Evolutionary conservation across 805 yeast genomes (phyloP).

Genomic region (Saturnispora besseyi): DNA sequence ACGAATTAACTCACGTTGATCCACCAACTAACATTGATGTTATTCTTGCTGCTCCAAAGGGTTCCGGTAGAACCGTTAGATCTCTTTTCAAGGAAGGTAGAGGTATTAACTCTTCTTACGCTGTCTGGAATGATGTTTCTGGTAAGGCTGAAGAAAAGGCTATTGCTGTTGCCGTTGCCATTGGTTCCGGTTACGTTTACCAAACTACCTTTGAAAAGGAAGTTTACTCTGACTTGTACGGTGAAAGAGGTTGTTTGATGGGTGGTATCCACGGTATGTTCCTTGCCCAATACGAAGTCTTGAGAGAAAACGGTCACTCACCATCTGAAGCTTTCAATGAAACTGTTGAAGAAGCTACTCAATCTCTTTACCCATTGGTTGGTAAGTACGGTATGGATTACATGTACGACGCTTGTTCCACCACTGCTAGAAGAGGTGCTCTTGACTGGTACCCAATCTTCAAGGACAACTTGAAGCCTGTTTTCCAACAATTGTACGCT

Average conservation of each 20-base stretch:
- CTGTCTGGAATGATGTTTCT: slow-evolving; percentile 98
- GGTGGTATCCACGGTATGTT: slow-evolving; percentile 99
- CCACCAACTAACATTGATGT: slow-evolving; percentile 94
- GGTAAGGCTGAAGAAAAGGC: slow-evolving; percentile 99
- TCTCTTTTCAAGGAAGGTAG: slow-evolving; percentile 99
- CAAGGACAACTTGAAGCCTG: slow-evolving; percentile 98
- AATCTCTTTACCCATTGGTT: slow-evolving; percentile 95
- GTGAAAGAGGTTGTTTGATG: slow-evolving; percentile 99
- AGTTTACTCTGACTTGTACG: slow-evolving; percentile 98
- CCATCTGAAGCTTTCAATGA: slow-evolving; percentile 99
- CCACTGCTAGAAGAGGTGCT: slow-evolving; percentile 99
- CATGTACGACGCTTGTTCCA: slow-evolving; percentile 99
- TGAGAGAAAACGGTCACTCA: slow-evolving; percentile 99
- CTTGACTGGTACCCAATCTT: slow-evolving; percentile 99
- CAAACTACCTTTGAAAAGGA: slow-evolving; percentile 99
- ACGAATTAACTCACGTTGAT: slow-evolving; percentile 92
- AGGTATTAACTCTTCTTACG: slow-evolving; percentile 99
- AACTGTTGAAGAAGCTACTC: slow-evolving; percentile 99
- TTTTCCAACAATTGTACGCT: slow-evolving; percentile 91
- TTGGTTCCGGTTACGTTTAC: slow-evolving; percentile 99
- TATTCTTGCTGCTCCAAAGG: slow-evolving; percentile 99
- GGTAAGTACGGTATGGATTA: slow-evolving; percentile 99
- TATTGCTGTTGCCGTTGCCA: slow-evolving; percentile 96
- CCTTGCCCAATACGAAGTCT: slow-evolving; percentile 99
- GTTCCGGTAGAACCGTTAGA: slow-evolving; percentile 99